phyloP scores from a whole-genome alignment of 805 yeast species.

The Pichia insulana region DNA sequence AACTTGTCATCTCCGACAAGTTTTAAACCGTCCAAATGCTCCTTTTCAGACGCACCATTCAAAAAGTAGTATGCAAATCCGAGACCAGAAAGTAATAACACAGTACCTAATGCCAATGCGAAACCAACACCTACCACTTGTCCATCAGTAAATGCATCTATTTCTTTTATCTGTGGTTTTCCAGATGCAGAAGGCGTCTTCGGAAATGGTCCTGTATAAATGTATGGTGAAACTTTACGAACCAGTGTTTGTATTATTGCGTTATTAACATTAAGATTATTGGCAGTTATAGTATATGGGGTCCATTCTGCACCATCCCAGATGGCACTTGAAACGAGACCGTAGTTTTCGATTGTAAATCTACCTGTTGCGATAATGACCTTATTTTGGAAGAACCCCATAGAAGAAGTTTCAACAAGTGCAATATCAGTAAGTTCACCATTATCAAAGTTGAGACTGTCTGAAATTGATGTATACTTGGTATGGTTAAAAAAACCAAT shows the following conservation, averaged over 20 bases:
- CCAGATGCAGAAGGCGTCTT: constrained; percentile 7
- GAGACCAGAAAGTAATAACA: constrained; percentile 30
- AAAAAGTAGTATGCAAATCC: constrained; percentile 31
- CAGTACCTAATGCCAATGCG: constrained; percentile 54
- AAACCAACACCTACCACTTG: constrained; percentile 61
- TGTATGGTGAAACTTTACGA: constrained; percentile 31
- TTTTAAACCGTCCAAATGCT: constrained; percentile 36
- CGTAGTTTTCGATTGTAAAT: constrained; percentile 41
- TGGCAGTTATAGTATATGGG: constrained; percentile 47
- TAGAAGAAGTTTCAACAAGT: constrained; percentile 21
- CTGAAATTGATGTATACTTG: constrained; percentile 38
- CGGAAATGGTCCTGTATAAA: constrained; percentile 16
- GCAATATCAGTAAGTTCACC: constrained; percentile 36
- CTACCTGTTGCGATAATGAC: constrained; percentile 52
- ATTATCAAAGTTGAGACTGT: constrained; percentile 25
- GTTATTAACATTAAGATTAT: constrained; percentile 17
- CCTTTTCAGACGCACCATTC: constrained; percentile 23
- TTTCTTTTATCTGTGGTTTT: constrained; percentile 2
- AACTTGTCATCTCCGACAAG: constrained; percentile 13
- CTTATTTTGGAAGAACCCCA: constrained; percentile 33
- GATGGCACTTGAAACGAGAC: constrained; percentile 50
- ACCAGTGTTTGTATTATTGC: constrained; percentile 26
- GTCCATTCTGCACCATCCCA: constrained; percentile 61
- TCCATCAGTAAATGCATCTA: constrained; percentile 37
- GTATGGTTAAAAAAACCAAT: constrained; percentile 38